Percentiles rank a stretch among this genome's conserved stretches.
Conservation (phyloP, 768 basidiomycete species). For the Agaricus bisporus region DNA sequence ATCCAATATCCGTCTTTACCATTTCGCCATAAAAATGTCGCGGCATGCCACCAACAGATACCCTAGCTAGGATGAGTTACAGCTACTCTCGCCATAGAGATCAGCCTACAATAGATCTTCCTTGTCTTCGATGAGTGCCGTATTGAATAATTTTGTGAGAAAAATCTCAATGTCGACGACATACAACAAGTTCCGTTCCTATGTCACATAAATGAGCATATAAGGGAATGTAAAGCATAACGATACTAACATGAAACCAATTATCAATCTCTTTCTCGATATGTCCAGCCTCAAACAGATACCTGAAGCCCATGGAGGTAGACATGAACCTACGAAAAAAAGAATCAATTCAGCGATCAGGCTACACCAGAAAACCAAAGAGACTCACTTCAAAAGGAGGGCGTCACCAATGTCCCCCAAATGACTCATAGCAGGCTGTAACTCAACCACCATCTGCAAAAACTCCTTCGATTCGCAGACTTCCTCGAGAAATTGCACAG, state of each 20-base stretch:
- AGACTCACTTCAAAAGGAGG: conserved; percentile 72
- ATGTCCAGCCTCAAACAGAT: conserved; percentile 86
- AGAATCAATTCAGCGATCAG: neutral
- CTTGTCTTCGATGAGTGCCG: conserved; percentile 50
- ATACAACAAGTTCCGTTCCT: conserved; percentile 94
- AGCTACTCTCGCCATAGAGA: neutral
- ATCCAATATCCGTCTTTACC: conserved; percentile 93
- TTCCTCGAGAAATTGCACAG: conserved; percentile 84
- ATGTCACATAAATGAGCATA: neutral
- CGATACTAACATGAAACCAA: conserved; percentile 80
- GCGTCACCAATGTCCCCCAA: conserved; percentile 90
- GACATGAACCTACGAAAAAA: conserved; percentile 74
- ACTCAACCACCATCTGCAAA: conserved; percentile 85
- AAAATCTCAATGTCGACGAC: conserved; percentile 93
- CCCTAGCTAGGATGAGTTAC: conserved; percentile 28
- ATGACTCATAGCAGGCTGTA: conserved; percentile 94
- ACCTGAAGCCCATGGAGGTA: conserved; percentile 87
- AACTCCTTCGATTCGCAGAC: conserved; percentile 82
- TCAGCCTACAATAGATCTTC: conserved; percentile 50
- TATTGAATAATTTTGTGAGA: conserved; percentile 72
- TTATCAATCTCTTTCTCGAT: conserved; percentile 93
- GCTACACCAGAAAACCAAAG: neutral
- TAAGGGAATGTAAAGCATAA: neutral
- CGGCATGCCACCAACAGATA: conserved; percentile 83
- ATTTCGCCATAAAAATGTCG: conserved; percentile 98